Percentiles rank a stretch among this genome's conserved stretches.
Conservation (phyloP, 441 rosid species). For the Isatis lusitanica region DNA sequence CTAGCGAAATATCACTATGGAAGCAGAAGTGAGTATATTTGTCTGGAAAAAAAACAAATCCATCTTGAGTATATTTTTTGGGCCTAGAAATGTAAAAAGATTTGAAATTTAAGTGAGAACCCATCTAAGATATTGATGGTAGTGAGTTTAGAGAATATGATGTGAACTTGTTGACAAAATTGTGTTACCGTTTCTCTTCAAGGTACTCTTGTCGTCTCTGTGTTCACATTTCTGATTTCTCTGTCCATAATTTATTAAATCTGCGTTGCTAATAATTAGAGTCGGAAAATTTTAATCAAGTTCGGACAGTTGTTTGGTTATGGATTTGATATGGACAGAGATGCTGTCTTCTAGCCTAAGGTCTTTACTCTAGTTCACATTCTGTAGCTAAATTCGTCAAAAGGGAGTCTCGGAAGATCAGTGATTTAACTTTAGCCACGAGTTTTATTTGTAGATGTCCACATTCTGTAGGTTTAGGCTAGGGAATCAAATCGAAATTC, state of each 20-base stretch:
- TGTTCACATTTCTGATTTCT: conserved; percentile 15
- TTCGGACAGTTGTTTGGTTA: conserved; percentile 27
- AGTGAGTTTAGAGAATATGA: conserved; percentile 20
- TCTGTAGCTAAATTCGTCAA: conserved; percentile 19
- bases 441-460: not conserved
- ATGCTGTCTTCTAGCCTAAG: not conserved
- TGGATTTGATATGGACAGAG: conserved; percentile 24
- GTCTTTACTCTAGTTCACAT: conserved; percentile 10
- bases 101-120: not conserved
- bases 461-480: not conserved
- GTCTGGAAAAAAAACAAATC: too few species aligned
- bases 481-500: not conserved
- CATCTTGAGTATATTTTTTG: too few species aligned
- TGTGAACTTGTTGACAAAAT: conserved; percentile 20
- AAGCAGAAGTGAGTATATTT: too few species aligned
- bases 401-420: not conserved
- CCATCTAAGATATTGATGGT: conserved; percentile 21
- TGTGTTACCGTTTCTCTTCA: not conserved
- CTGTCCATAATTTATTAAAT: not conserved
- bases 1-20: not conserved
- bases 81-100: conserved; percentile 23
- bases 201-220: not conserved
- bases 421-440: not conserved
- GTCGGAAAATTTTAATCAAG: not conserved
- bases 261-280: not conserved